Evolutionary conservation across 345 rosid species (phyloP).

Genomic region (Eucalyptus microcorys): DNA sequence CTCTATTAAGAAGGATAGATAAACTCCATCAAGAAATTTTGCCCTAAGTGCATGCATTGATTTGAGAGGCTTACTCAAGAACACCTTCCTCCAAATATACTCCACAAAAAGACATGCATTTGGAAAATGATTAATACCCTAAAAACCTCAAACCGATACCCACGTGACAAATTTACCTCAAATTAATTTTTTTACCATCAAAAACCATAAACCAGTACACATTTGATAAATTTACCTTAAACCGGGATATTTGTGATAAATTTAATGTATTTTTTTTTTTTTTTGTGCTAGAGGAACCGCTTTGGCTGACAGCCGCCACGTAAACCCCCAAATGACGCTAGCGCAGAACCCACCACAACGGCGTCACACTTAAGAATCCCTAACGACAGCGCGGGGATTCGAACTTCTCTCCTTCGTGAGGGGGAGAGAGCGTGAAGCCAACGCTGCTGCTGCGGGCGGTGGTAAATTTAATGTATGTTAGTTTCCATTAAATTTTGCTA

Average conservation of each 20-base stretch:
- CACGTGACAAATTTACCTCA: rapidly evolving
- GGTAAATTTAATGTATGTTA: rapidly evolving
- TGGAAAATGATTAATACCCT: no score
- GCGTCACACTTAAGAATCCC: no score
- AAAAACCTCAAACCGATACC: rapidly evolving
- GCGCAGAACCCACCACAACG: no score
- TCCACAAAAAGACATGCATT: not conserved
- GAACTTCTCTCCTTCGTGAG: no score
- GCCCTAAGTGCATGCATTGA: not conserved
- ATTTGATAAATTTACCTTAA: rapidly evolving
- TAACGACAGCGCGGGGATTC: no score
- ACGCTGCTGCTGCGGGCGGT: no score
- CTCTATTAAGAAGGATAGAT: not conserved
- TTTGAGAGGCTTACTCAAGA: not conserved
- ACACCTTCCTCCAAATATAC: not conserved
- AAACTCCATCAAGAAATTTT: not conserved
- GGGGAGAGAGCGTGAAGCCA: no score
- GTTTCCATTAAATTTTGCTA: rapidly evolving
- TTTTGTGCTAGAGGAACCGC: no score
- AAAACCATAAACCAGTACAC: rapidly evolving
- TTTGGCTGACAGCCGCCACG: no score
- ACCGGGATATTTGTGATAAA: rapidly evolving
- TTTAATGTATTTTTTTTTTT: no score
- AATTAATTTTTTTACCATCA: no score
- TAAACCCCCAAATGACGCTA: no score